These are phyloP conservation scores for Citrus inodora DNA, from an alignment of 345 rosid genomes.

Conservation along the genomic window DNA sequence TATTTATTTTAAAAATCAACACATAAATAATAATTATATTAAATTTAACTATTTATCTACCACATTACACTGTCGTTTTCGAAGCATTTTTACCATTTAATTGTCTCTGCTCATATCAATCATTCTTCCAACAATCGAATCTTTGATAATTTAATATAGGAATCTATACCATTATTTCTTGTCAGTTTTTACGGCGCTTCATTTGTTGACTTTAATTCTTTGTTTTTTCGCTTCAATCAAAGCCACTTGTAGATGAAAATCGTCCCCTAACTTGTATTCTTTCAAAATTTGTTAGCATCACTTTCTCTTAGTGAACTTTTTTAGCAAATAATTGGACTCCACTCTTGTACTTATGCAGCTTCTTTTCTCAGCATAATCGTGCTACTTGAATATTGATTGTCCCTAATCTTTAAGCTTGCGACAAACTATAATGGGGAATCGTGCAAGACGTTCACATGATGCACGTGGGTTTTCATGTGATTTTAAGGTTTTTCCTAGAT, in stretches of 20 bases:
- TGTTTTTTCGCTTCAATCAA: neutral
- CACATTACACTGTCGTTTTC: neutral
- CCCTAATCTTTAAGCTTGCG: neutral
- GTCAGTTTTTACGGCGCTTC: neutral
- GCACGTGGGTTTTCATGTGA: neutral
- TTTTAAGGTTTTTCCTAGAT: neutral
- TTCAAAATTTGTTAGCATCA: neutral
- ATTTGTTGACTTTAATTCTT: neutral
- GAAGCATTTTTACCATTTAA: neutral
- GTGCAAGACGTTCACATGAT: neutral
- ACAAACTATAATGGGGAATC: neutral
- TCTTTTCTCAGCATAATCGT: slow-evolving; percentile 5
- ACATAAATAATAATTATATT: fast-evolving
- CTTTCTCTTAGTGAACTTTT: neutral
- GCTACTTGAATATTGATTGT: neutral
- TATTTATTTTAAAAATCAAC: no score
- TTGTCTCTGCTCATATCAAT: neutral
- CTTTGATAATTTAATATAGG: neutral
- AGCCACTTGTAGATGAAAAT: slow-evolving; percentile 21
- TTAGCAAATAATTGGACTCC: slow-evolving; percentile 10
- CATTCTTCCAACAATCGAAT: neutral
- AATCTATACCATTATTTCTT: slow-evolving; percentile 4
- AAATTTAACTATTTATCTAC: no score
- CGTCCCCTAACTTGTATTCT: slow-evolving; percentile 11
- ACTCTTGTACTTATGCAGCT: slow-evolving; percentile 7